Base-by-base conservation (phyloP, 805 yeast genomes). In the Kodamaea kakaduensis region DNA sequence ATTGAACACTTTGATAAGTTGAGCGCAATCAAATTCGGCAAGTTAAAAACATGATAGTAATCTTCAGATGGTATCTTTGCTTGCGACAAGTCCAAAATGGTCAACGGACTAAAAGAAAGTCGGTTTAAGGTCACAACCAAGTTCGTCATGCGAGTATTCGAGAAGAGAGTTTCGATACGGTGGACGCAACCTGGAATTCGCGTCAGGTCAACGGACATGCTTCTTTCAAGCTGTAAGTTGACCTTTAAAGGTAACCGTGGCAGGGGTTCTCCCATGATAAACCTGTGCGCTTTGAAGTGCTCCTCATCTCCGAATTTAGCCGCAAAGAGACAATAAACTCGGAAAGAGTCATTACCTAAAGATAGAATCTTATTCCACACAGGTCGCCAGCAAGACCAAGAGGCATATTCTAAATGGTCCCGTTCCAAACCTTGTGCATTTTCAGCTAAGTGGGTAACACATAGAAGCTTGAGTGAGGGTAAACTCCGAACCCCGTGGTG, bases 91-190 rank as follows among this genome's bases (percentile, higher is more conserved):
- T 64, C 67, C 10, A 62, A 43, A 21, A 60, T 32, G 3, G 56
- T 41, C 40, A 39, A 43, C 23, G 47, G 57, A 16, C 7, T 29
- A 40, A 40, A 42, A 10, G 36, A 22, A n/a, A 56, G 32, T 9
- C 37, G 35, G 24, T 43, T 45, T 13, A 61, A 32, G 25, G 47
- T 46, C 6, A 32, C 10, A 2, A 42, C 44, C 3, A 65, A 30
- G 12, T 56, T 59, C 13, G 25, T 16, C 3, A 63, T 25, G 14
- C 45, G 38, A 8, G 59, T 45, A 38, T 65, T 64, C 15, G 50
- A 41, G 37, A 59, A 64, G 5, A 67, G 25, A 31, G 55, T 63
- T 28, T 66, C 71, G 17, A 67, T 32, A 25, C 72, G 42, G 48
- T 66, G 68, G 26, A 23, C 31, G 17, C 39, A 22, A 12, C 36